Evolutionary conservation across 2,329 filamentous ascomycete genomes (phyloP), one percentile per base, ranked within the genome.

Genomic region (Zasmidium angulare): DNA sequence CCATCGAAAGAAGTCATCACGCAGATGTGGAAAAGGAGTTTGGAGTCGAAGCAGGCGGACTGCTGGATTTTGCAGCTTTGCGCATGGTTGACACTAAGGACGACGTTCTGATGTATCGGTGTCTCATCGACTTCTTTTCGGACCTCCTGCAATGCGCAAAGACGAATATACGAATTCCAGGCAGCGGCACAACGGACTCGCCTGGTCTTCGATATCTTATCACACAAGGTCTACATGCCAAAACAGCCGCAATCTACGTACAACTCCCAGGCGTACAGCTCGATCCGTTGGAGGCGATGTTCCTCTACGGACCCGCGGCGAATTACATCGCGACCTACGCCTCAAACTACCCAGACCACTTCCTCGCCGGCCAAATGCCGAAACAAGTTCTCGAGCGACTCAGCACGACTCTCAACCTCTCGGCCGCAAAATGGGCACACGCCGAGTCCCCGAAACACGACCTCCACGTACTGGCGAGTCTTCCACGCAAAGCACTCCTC

Each of bases 51-150:
- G 36, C 6, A 11, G 76, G 74, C 58, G 72, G 77, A 24, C 70
- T 87, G 9, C 74, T 87, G 2, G 79, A 85, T 31, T 87, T 85
- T 58, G 81, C 80, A 4, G 74, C 81, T 2, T 71, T 77, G 51
- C 75, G 78, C 46, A 86, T 86, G 83, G 79, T 86, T 2, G 80
- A 87, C 61, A 76, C 73, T 1, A 72, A 76, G 49, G 78, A 79
- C 29, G 84, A 87, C 67, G 77, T 86, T 2, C 73, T 87, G 50
- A 84, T 86, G 82, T 80, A 86, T 63, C 81, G 84, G 74, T 83
- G 81, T 3, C 72, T 86, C 46, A 75, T 87, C 60, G 79, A 84
- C 62, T 86, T 86, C 70, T 84, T 79, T 67, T 76, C 79, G 20
- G 78, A 82, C n/a, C 71, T 86, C 2, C 74, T 87, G 26, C 61